Percentiles rank a stretch among this genome's conserved stretches.
phyloP scores from a whole-genome alignment of 2,329 filamentous ascomycete genomes.

The Colletotrichum tropicicola region DNA sequence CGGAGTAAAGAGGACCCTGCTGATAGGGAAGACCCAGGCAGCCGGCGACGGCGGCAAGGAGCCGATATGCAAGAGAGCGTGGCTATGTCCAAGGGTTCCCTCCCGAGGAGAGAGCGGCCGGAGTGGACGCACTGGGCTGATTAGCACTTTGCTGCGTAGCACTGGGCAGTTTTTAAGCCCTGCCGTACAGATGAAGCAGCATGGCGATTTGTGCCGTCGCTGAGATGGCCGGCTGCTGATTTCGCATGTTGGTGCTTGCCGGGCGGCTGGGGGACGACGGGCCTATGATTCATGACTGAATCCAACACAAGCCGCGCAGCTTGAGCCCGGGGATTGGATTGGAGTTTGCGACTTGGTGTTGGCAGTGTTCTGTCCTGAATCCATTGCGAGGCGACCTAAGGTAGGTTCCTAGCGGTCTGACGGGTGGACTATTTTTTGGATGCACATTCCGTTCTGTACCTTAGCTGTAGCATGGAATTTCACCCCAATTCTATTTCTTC shows the following conservation, averaged over 20 bases:
- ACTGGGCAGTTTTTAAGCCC: background rate
- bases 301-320: background rate
- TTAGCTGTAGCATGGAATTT: conserved; percentile 6
- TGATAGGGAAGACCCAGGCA: conserved; percentile 23
- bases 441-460: conserved; percentile 6
- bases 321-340: background rate
- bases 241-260: background rate
- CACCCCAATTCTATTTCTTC: background rate
- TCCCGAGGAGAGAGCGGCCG: background rate
- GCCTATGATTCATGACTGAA: background rate
- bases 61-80: conserved; percentile 25
- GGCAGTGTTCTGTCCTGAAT: background rate
- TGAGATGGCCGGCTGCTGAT: background rate
- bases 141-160: background rate
- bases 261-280: background rate
- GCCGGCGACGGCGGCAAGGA: conserved; percentile 21
- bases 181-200: conserved; percentile 5
- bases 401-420: background rate
- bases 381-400: background rate
- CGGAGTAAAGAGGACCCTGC: background rate
- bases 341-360: background rate
- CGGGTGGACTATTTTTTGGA: conserved; percentile 7
- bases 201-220: conserved; percentile 5
- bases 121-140: background rate
- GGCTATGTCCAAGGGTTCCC: conserved; percentile 24